Conservation (phyloP, 805 yeast genomes). For the Candida maris region DNA sequence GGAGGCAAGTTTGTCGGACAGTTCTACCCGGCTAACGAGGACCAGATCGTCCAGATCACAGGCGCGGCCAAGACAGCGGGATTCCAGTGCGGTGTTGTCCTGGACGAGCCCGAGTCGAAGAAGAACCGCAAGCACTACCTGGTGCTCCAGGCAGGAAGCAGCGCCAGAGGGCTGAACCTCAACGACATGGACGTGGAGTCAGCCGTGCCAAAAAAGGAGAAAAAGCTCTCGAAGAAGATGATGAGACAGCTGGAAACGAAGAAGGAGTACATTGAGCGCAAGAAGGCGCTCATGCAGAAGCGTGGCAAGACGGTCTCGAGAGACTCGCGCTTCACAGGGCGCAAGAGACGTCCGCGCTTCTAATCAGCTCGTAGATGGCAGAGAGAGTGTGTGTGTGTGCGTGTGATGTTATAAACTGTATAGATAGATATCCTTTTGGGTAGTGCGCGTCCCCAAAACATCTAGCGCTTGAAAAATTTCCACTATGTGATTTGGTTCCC, state of each 20-base stretch:
- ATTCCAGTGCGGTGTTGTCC: conserved; percentile 90
- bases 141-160: conserved; percentile 81
- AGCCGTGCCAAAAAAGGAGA: conserved; percentile 35
- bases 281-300: conserved; percentile 89
- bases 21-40: conserved; percentile 89
- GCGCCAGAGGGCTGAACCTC: conserved; percentile 72
- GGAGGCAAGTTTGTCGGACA: conserved; percentile 98
- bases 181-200: conserved; percentile 80
- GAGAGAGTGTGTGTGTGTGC: too few relatives aligned
- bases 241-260: conserved; percentile 61
- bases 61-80: conserved; percentile 91
- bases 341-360: conserved; percentile 69
- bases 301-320: conserved; percentile 86
- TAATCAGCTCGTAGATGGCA: conserved; percentile 19
- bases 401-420: too few relatives aligned
- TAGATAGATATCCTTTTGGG: too few relatives aligned
- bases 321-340: conserved; percentile 89
- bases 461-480: too few relatives aligned
- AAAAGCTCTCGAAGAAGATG: conserved; percentile 43
- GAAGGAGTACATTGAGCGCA: conserved; percentile 80
- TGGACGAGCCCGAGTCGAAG: conserved; percentile 91
- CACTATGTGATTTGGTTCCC: too few relatives aligned
- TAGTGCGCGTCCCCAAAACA: not conserved
- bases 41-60: conserved; percentile 72
- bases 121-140: conserved; percentile 88